phyloP scores from a whole-genome alignment of 176 grass and related monocot species.

The Triticum dicoccoides region DNA sequence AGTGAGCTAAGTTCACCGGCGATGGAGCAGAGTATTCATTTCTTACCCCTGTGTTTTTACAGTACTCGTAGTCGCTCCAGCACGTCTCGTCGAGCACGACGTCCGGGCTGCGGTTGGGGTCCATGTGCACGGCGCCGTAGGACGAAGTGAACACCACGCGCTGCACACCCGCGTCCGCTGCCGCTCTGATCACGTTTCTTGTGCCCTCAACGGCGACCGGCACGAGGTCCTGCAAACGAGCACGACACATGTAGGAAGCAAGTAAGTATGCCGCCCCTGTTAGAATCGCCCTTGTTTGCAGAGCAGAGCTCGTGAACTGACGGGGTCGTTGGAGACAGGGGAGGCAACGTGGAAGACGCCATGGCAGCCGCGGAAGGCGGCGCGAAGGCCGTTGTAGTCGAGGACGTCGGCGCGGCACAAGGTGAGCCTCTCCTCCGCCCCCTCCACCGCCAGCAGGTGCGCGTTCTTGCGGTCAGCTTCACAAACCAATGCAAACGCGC shows the following conservation, averaged over 20 bases:
- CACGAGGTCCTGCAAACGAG: not conserved
- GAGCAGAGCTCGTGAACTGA: not conserved
- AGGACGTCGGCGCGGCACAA: conserved; percentile 50
- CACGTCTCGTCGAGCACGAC: conserved; percentile 46
- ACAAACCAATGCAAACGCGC: not conserved
- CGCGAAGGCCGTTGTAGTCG: conserved; percentile 1
- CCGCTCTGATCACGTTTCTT: conserved; percentile 36
- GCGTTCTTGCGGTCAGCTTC: conserved; percentile 42
- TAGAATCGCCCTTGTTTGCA: not conserved
- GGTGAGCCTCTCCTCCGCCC: conserved; percentile 32
- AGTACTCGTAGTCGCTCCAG: conserved; percentile 67
- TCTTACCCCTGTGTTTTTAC: conserved; percentile 32
- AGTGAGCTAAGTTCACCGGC: not conserved
- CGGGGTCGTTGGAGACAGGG: conserved; percentile 29
- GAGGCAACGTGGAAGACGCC: conserved; percentile 61
- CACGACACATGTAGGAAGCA: not conserved
- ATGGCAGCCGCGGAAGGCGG: conserved; percentile 39
- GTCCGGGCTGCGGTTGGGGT: conserved; percentile 57
- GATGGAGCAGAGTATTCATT: not conserved
- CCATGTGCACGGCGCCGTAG: conserved; percentile 63
- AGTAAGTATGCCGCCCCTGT: not conserved
- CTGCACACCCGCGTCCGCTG: conserved; percentile 26
- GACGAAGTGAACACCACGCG: conserved; percentile 49
- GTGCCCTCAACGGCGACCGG: conserved; percentile 51
- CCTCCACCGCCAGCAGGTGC: conserved; percentile 32